Percentiles rank a stretch among this genome's conserved stretches.
phyloP scores from a whole-genome alignment of 2,329 filamentous ascomycete species.

The Beauveria caledonica region DNA sequence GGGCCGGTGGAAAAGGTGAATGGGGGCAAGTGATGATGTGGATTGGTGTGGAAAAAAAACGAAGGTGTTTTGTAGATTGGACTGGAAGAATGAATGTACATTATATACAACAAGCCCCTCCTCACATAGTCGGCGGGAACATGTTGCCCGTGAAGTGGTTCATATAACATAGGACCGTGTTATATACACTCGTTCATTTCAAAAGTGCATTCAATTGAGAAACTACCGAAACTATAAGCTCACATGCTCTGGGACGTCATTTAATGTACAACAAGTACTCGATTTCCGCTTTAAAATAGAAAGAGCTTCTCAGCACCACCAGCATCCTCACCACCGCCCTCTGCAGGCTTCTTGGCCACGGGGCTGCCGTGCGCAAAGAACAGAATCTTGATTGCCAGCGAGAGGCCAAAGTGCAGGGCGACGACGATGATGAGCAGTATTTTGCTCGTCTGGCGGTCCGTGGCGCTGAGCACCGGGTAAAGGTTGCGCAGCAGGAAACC shows the following conservation, averaged over 20 bases:
- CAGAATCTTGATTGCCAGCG: constrained; percentile 89
- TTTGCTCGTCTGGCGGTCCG: constrained; percentile 87
- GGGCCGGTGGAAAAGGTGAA: constrained; percentile 41
- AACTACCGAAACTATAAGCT: neutral
- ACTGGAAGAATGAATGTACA: neutral
- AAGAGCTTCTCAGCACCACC: constrained; percentile 17
- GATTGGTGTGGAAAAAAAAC: no score
- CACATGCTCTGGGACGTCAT: neutral
- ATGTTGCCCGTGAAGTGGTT: neutral
- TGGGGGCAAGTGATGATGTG: neutral
- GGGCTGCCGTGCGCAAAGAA: constrained; percentile 80
- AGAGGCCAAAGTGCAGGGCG: constrained; percentile 76
- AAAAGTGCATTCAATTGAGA: neutral
- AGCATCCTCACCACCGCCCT: constrained; percentile 3
- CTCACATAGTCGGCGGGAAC: neutral
- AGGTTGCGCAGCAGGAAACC: constrained; percentile 79
- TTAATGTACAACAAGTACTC: neutral
- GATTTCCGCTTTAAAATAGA: neutral
- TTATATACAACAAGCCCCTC: neutral
- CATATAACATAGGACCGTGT: neutral
- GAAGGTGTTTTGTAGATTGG: neutral
- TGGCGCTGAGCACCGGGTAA: constrained; percentile 86
- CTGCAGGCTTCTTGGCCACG: constrained; percentile 33
- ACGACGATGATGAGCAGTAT: constrained; percentile 77
- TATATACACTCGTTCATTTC: neutral